Evolutionary conservation across 2,329 filamentous ascomycete species (phyloP).

Genomic region (Leptographium radiaticola): DNA sequence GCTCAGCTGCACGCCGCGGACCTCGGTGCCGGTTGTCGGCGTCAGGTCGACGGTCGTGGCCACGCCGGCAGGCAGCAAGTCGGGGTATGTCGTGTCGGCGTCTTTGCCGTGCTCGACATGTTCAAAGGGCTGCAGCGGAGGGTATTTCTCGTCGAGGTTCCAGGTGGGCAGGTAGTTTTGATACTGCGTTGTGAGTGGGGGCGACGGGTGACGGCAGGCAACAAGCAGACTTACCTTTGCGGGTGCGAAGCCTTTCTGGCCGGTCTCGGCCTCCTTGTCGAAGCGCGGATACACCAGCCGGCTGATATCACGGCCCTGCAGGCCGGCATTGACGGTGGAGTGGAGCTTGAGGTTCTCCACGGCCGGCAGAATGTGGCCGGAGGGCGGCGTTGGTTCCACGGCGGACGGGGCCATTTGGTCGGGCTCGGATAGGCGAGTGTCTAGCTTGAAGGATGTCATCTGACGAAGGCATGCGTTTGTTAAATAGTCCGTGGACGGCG

Average conservation of each 20-base stretch:
- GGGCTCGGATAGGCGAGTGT: too few species aligned
- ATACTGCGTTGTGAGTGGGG: slow-evolving; percentile 21
- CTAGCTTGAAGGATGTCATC: too few species aligned
- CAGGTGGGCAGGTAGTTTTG: slow-evolving; percentile 54
- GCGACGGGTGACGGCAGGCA: too few species aligned
- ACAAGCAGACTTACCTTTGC: too few species aligned
- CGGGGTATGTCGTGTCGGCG: slow-evolving; percentile 48
- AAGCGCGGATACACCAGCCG: too few species aligned
- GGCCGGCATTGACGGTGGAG: slow-evolving; percentile 20
- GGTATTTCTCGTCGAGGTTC: slow-evolving; percentile 44
- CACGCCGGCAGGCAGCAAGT: slow-evolving; percentile 38
- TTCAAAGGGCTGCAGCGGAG: slow-evolving; percentile 50
- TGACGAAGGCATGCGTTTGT: too few species aligned
- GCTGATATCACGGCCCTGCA: too few species aligned
- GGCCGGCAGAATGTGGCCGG: not conserved
- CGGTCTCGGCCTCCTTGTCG: slow-evolving; percentile 9
- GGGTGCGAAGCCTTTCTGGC: slow-evolving; percentile 14
- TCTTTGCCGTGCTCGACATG: slow-evolving; percentile 59
- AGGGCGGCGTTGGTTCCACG: slow-evolving; percentile 10
- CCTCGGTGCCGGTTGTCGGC: slow-evolving; percentile 53
- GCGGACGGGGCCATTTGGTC: not conserved
- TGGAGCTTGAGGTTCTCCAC: slow-evolving; percentile 14
- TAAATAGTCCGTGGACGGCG: too few species aligned
- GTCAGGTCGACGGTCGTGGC: slow-evolving; percentile 45
- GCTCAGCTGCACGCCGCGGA: slow-evolving; percentile 55